Conservation (phyloP, 2,329 filamentous ascomycete species). For the Botrytis cinerea region DNA sequence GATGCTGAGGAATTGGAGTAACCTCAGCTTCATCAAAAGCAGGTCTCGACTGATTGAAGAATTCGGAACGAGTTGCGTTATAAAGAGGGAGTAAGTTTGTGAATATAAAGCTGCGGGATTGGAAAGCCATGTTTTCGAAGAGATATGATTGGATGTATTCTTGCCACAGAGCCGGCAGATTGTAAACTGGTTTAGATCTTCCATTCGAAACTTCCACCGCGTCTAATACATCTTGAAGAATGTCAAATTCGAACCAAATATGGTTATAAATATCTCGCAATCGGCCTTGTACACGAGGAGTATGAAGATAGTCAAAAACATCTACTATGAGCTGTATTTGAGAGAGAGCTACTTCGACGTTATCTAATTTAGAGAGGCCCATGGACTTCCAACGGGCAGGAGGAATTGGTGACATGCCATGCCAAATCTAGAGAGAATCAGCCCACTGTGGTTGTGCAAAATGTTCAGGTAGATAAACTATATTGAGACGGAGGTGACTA, state of each 20-base stretch:
- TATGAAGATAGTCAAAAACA: background rate
- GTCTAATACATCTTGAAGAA: background rate
- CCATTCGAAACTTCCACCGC: background rate
- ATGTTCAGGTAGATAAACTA: background rate
- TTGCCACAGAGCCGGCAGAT: background rate
- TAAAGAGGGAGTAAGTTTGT: background rate
- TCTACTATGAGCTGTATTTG: background rate
- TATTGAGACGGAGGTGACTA: background rate
- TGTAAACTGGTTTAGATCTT: background rate
- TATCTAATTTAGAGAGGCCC: background rate
- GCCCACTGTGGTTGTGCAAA: background rate
- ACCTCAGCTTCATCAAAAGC: background rate
- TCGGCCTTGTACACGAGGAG: background rate
- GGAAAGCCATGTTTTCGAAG: background rate
- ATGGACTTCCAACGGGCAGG: background rate
- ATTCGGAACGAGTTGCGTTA: background rate
- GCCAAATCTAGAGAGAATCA: background rate
- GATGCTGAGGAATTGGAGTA: background rate
- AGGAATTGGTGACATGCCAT: background rate
- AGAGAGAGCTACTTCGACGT: background rate
- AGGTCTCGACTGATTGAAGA: background rate
- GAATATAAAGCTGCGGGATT: background rate
- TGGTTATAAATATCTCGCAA: background rate
- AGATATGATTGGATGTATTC: background rate
- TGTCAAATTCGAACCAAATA: background rate